Evolutionary conservation across 2,329 filamentous ascomycete genomes (phyloP).

Genomic region (Colletotrichum siamense): DNA sequence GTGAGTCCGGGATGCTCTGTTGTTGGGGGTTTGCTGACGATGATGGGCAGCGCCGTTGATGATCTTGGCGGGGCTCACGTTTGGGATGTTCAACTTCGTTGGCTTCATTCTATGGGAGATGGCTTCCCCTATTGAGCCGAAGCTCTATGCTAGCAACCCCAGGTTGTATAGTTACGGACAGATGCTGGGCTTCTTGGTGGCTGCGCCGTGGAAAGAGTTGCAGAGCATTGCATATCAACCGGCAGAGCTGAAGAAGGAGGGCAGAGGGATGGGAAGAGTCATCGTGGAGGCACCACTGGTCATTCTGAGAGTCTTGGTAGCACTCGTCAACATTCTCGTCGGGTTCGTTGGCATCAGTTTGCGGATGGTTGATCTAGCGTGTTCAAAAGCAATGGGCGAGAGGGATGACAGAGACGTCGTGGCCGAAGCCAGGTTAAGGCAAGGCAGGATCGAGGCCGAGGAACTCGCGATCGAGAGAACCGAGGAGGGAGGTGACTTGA

Average conservation of each 20-base stretch:
- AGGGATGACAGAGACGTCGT: conserved; percentile 1
- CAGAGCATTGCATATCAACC: neutral
- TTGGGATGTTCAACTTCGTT: conserved; percentile 17
- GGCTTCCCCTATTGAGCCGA: conserved; percentile 2
- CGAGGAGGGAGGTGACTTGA: neutral
- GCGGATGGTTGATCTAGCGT: neutral
- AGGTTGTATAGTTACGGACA: conserved; percentile 1
- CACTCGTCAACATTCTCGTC: neutral
- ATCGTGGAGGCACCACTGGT: neutral
- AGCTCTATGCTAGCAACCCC: conserved; percentile 16
- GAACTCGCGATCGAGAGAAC: neutral
- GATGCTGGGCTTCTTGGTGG: conserved; percentile 13
- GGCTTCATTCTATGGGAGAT: conserved; percentile 16
- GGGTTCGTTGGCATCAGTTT: neutral
- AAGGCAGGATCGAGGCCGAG: conserved; percentile 5
- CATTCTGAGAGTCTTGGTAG: neutral
- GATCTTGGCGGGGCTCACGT: conserved; percentile 1
- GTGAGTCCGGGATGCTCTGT: neutral
- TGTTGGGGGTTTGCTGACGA: neutral
- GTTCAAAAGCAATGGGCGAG: conserved; percentile 9
- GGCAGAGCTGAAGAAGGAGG: neutral
- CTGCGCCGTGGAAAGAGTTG: neutral
- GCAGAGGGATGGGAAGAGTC: neutral
- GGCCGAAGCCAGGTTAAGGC: conserved; percentile 2
- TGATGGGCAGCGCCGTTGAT: conserved; percentile 2